Evolutionary conservation across 2,329 filamentous ascomycete genomes (phyloP), one percentile per base, ranked within the genome.

Genomic region (Talaromyces sp.): DNA sequence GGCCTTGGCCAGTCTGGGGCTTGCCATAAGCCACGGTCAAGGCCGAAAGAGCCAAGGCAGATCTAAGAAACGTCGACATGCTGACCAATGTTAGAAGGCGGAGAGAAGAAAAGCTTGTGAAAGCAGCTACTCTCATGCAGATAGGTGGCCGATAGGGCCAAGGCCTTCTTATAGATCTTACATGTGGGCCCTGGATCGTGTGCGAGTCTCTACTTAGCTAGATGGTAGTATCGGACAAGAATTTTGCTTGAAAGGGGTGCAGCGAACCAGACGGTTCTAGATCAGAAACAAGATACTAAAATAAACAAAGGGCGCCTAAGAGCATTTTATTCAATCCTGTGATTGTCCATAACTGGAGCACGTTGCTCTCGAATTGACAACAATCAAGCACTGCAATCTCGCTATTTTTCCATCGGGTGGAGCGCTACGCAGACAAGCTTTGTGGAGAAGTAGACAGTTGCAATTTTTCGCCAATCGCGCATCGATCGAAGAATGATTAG

Each of bases 1-100:
- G 51, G 9, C 59, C 55, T 13, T 56, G 38, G 10, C n/a, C 31
- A 8, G 46, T 58, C 19, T 61, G 59, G 21, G 59, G 55, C 38
- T 50, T 61, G 27, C 46, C 59, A 29, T 50, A 58, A 50, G 50
- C 55, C 21, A 35, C 38, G 5, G 43, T 13, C 43, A 50, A 26
- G 43, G 43, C 43, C 19, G 43, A 50, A 10, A 50, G 43, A 7
- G 43, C 13, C 19, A 50, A 13, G 19, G n/a, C 19, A 50, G 43
- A 24, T 26, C 13, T 21, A 50, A 50, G 43, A 50, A 50, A 6
- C 24, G 43, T 26, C 43, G 43, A n/a, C 43, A 50, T 50, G 14
- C 4, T 50, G 24, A 13, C n/a, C 17, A 14, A 6, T 46, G 43
- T 35, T 19, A n/a, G 43, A 46, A 3, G 6, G 4, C 43, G 21